A percentile compares a stretch with the other conserved stretches of the same genome.
Conservation (phyloP, 352 stramenopile genomes). For the Phytophthora chlamydospora region DNA sequence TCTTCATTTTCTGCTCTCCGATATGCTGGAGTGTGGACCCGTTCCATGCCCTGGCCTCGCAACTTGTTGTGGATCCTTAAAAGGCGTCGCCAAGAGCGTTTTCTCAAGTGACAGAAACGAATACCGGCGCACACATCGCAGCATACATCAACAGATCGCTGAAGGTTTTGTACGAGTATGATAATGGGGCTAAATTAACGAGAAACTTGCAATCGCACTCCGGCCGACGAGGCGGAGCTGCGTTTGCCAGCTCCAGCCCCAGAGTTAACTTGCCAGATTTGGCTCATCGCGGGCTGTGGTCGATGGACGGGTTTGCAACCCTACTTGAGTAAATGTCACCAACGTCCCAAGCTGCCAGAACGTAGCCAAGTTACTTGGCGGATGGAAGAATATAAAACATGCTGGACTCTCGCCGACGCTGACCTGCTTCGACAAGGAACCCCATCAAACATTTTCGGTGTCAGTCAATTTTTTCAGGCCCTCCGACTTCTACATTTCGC, state of each 20-base stretch:
- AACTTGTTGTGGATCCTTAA: not conserved
- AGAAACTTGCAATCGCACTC: not conserved
- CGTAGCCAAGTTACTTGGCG: constrained; percentile 22
- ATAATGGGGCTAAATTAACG: not conserved
- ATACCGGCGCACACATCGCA: not conserved
- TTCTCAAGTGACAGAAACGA: not conserved
- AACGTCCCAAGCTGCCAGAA: constrained; percentile 17
- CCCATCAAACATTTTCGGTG: not conserved
- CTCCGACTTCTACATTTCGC: not conserved
- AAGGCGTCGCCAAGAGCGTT: not conserved
- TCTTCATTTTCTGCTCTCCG: constrained; percentile 2
- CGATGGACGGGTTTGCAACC: constrained; percentile 26
- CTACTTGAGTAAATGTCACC: constrained; percentile 31
- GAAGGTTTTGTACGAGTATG: not conserved
- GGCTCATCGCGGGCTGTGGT: constrained; percentile 20
- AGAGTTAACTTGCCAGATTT: constrained; percentile 5
- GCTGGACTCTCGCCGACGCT: not conserved
- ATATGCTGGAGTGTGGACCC: not conserved
- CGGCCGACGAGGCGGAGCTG: not conserved
- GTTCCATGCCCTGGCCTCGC: not conserved
- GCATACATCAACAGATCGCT: not conserved
- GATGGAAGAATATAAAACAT: constrained; percentile 12
- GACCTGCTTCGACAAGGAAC: not conserved
- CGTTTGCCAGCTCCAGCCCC: not conserved
- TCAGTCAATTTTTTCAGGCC: not conserved